Evolutionary conservation across 768 basidiomycete genomes (phyloP).

Genomic region (Phaffia australis): DNA sequence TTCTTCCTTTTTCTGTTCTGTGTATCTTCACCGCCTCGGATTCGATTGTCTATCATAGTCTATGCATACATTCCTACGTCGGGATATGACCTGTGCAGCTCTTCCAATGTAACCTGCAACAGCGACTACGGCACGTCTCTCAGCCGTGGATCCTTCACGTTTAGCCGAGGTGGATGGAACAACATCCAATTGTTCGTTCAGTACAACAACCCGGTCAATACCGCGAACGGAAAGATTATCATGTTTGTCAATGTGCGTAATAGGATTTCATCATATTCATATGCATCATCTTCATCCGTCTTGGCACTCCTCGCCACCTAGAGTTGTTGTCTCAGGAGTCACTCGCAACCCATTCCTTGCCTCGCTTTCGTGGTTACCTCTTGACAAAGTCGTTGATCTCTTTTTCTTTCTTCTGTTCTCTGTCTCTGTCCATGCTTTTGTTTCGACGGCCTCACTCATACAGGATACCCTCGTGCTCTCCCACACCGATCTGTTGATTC

Average conservation of each 20-base stretch:
- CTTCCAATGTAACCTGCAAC: slow-evolving; percentile 10
- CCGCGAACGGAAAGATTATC: slow-evolving; percentile 63
- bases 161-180: slow-evolving; percentile 49
- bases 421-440: neutral
- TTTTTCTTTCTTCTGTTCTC: neutral
- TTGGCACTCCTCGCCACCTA: no score
- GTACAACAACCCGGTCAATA: slow-evolving; percentile 55
- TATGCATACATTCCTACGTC: slow-evolving; percentile 13
- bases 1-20: neutral
- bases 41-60: neutral
- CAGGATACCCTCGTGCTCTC: slow-evolving; percentile 53
- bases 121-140: slow-evolving; percentile 40
- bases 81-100: slow-evolving; percentile 13
- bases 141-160: slow-evolving; percentile 21
- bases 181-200: slow-evolving; percentile 63
- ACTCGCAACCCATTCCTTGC: no score
- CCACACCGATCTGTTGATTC: slow-evolving; percentile 55
- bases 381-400: no score
- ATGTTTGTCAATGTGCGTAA: slow-evolving; percentile 38
- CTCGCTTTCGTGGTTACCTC: no score
- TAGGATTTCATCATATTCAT: no score
- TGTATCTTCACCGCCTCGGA: neutral
- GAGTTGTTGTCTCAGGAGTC: no score
- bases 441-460: slow-evolving; percentile 41
- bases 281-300: no score